Conservation (phyloP, 768 basidiomycete genomes). For the Leccinum disarticulatum region DNA sequence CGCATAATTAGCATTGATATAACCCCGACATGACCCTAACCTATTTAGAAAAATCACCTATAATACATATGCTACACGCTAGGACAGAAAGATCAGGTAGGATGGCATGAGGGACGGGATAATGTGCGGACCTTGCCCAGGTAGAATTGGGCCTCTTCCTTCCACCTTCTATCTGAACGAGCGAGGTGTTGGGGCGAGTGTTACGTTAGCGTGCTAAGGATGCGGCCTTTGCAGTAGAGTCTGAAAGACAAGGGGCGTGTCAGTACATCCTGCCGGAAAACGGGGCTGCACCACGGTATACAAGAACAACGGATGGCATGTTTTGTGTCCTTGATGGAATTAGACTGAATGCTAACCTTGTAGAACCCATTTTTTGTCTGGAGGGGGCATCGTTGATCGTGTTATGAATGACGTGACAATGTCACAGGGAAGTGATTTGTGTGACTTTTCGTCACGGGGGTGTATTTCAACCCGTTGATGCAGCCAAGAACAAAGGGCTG, state of each 20-base stretch:
- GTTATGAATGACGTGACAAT: slow-evolving; percentile 25
- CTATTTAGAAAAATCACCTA: too few relatives aligned
- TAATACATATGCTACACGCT: slow-evolving; percentile 97
- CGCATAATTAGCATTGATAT: too few relatives aligned
- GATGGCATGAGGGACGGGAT: not conserved
- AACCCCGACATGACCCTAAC: too few relatives aligned
- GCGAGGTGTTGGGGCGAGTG: slow-evolving; percentile 91
- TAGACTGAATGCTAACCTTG: slow-evolving; percentile 56
- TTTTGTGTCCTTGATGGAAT: not conserved
- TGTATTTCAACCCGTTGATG: slow-evolving; percentile 44
- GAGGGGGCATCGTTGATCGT: slow-evolving; percentile 29
- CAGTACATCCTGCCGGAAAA: slow-evolving; percentile 17
- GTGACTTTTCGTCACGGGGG: slow-evolving; percentile 28
- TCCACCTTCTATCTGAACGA: slow-evolving; percentile 97
- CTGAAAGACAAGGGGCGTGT: slow-evolving; percentile 41
- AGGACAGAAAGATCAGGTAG: slow-evolving; percentile 3
- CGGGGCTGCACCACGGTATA: slow-evolving; percentile 14
- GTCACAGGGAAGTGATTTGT: slow-evolving; percentile 24
- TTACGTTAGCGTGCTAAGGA: slow-evolving; percentile 98
- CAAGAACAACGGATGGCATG: not conserved
- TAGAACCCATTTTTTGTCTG: slow-evolving; percentile 69
- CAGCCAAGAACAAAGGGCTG: slow-evolving; percentile 37
- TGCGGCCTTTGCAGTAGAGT: slow-evolving; percentile 94
- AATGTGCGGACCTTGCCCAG: slow-evolving; percentile 83
- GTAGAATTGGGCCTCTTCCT: slow-evolving; percentile 97